phyloP scores from a whole-genome alignment of 768 basidiomycete genomes.

The Strobilomyces confusus region DNA sequence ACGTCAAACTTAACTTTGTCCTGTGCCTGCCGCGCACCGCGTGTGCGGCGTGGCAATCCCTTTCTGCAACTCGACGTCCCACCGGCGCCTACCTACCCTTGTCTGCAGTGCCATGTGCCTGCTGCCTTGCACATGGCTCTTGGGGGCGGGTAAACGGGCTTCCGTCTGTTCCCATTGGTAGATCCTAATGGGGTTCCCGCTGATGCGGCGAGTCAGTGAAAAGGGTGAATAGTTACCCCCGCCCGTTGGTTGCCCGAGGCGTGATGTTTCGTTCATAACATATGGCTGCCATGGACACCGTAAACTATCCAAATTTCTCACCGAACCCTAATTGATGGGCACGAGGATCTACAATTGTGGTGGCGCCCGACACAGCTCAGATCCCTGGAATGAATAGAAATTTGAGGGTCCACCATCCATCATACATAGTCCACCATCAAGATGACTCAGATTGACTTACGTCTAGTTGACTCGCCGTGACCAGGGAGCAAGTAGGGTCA shows the following conservation, averaged over 20 bases:
- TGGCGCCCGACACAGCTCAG: not conserved
- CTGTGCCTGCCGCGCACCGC: constrained; percentile 1
- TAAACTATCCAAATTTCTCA: not conserved
- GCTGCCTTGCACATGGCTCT: no score
- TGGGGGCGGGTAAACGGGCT: not conserved
- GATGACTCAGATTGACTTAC: not conserved
- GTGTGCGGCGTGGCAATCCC: not conserved
- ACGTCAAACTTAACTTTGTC: constrained; percentile 24
- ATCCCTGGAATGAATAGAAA: not conserved
- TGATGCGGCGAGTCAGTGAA: not conserved
- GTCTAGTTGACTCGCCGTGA: not conserved
- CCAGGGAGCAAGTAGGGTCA: not conserved
- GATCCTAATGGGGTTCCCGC: not conserved
- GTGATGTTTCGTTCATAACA: not conserved
- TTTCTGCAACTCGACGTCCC: not conserved
- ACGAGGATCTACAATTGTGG: not conserved
- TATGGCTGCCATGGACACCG: constrained; percentile 1
- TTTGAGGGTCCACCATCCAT: not conserved
- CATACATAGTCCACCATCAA: not conserved
- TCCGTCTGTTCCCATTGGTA: constrained; percentile 3
- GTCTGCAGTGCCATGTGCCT: no score
- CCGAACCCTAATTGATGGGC: not conserved
- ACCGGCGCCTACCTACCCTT: no score
- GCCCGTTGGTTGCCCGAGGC: not conserved
- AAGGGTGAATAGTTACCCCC: not conserved